A percentile compares a stretch with the other conserved stretches of the same genome.
Evolutionary conservation across 1,284 basidiomycete species (phyloP).

Genomic region (Rugiboletus extremiorientalis): DNA sequence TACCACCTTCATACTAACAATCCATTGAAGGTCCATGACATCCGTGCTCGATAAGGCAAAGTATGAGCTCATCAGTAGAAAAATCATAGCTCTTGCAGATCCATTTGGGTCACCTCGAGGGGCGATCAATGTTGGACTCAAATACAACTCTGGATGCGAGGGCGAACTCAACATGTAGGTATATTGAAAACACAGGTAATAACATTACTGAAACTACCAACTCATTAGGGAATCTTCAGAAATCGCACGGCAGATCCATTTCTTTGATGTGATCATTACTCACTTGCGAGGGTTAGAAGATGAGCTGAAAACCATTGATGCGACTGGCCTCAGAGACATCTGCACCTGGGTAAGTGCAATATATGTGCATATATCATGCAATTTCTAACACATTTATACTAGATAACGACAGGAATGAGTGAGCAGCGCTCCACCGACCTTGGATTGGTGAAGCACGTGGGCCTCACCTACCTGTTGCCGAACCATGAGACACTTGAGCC

Average conservation of each 20-base stretch:
- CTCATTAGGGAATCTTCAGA: background rate
- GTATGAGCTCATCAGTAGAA: background rate
- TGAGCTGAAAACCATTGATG: background rate
- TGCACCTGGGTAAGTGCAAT: background rate
- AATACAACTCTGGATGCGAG: background rate
- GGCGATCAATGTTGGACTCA: background rate
- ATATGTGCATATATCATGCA: background rate
- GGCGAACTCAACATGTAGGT: background rate
- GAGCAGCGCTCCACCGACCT: background rate
- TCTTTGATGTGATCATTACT: background rate
- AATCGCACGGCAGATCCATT: background rate
- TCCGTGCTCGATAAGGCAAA: background rate
- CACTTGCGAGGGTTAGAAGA: background rate
- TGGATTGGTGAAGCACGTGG: background rate
- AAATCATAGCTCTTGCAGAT: background rate
- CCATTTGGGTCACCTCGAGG: background rate
- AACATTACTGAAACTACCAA: background rate
- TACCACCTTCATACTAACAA: background rate
- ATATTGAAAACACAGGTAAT: background rate
- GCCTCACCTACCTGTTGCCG: background rate
- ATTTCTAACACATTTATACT: background rate
- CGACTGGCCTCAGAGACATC: background rate
- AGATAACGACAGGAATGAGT: background rate
- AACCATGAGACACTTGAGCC: background rate
- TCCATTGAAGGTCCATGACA: background rate